These are phyloP conservation scores for Colletotrichum plurivorum DNA, from an alignment of 2,329 filamentous ascomycete species.

Conservation along the genomic window DNA sequence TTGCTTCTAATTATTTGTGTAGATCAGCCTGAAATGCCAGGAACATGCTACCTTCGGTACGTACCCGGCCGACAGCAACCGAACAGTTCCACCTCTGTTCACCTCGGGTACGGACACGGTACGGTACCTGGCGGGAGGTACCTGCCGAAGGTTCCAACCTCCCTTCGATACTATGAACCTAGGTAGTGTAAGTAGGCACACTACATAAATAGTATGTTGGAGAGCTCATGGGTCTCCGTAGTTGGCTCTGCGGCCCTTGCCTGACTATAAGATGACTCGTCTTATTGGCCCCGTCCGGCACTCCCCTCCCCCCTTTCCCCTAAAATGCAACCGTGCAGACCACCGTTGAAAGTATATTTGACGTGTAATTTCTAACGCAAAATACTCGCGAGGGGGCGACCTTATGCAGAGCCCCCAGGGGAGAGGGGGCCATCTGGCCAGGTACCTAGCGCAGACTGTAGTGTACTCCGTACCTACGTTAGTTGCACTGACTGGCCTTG, in stretches of 20 bases:
- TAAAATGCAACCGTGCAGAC: constrained; percentile 31
- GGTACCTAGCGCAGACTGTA: background rate
- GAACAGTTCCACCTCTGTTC: background rate
- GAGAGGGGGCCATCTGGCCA: background rate
- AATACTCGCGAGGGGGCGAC: constrained; percentile 19
- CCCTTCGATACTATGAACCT: no score
- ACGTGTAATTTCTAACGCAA: constrained; percentile 30
- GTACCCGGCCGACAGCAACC: constrained; percentile 8
- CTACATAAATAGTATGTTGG: no score
- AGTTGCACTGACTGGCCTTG: constrained; percentile 7
- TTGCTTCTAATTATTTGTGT: constrained; percentile 33
- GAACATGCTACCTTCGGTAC: constrained; percentile 23
- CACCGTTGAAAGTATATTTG: constrained; percentile 39
- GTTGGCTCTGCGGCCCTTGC: background rate
- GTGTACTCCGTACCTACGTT: background rate
- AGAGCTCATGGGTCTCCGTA: background rate
- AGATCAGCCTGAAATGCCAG: constrained; percentile 33
- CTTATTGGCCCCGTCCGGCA: constrained; percentile 28
- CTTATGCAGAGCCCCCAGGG: constrained; percentile 29
- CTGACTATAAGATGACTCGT: constrained; percentile 28
- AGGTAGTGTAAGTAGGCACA: no score
- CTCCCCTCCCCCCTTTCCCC: constrained; percentile 22
- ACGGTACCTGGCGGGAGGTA: background rate
- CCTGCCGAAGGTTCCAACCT: background rate
- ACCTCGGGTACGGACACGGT: constrained; percentile 1